Evolutionary conservation across 2,329 filamentous ascomycete genomes (phyloP).

Genomic region (Hortaea sp.): DNA sequence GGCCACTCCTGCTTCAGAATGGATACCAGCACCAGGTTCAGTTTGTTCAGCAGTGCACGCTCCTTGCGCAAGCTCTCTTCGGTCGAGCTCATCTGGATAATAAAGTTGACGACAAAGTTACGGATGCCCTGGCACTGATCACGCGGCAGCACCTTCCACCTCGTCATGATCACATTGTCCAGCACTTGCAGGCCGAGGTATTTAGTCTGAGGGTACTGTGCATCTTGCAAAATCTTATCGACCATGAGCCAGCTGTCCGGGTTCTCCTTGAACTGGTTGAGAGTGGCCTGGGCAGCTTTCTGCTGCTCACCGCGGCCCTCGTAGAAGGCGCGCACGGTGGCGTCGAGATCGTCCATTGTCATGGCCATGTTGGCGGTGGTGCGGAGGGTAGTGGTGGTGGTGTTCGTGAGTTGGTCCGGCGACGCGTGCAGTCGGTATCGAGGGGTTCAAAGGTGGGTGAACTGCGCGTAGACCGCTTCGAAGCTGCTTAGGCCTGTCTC

Average conservation of each 20-base stretch:
- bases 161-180: slow-evolving; percentile 95
- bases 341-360: slow-evolving; percentile 90
- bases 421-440: slow-evolving; percentile 12
- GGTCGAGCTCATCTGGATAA: slow-evolving; percentile 82
- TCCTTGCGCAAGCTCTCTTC: slow-evolving; percentile 80
- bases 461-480: slow-evolving; percentile 23
- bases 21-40: slow-evolving; percentile 93
- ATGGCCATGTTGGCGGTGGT: slow-evolving; percentile 44
- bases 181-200: slow-evolving; percentile 94
- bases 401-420: slow-evolving; percentile 6
- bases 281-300: slow-evolving; percentile 85
- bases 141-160: slow-evolving; percentile 94
- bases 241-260: slow-evolving; percentile 96
- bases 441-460: slow-evolving; percentile 10
- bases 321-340: slow-evolving; percentile 91
- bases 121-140: slow-evolving; percentile 97
- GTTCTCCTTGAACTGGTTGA: slow-evolving; percentile 99
- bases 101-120: slow-evolving; percentile 98
- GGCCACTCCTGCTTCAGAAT: slow-evolving; percentile 99
- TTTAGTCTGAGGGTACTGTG: slow-evolving; percentile 91
- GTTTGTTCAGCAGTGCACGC: slow-evolving; percentile 89
- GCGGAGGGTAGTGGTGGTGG: slow-evolving; percentile 3
- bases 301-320: slow-evolving; percentile 83
- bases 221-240: slow-evolving; percentile 90
- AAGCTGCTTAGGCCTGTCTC: slow-evolving; percentile 13